Evolutionary conservation across 2,329 filamentous ascomycete species (phyloP).

Genomic region (Pseudomassariella vexata): DNA sequence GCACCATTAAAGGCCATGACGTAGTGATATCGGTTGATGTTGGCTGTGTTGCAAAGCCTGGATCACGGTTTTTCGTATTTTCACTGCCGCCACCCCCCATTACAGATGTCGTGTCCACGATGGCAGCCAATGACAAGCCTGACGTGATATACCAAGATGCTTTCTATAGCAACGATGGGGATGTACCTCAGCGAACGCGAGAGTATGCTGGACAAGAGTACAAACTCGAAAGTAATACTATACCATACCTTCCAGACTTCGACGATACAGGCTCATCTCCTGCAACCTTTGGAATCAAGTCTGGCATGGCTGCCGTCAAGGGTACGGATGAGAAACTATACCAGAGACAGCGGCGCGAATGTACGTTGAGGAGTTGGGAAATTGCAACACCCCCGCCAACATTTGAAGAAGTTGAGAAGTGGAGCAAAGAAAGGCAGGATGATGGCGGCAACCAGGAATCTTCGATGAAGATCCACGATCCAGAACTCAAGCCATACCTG

Average conservation of each 20-base stretch:
- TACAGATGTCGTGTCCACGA: conserved; percentile 45
- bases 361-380: conserved; percentile 69
- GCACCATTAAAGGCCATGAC: conserved; percentile 8
- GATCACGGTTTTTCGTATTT: conserved; percentile 24
- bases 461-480: conserved; percentile 14
- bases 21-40: conserved; percentile 12
- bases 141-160: conserved; percentile 77
- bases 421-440: conserved; percentile 47
- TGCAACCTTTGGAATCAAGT: conserved; percentile 49
- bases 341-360: conserved; percentile 47
- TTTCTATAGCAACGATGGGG: conserved; percentile 76
- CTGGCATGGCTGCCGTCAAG: conserved; percentile 41
- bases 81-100: conserved; percentile 25
- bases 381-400: conserved; percentile 66
- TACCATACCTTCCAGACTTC: conserved; percentile 78
- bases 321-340: conserved; percentile 43
- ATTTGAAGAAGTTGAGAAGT: conserved; percentile 61
- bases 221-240: conserved; percentile 64
- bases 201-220: conserved; percentile 90
- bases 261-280: conserved; percentile 54
- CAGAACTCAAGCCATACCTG: conserved; percentile 34
- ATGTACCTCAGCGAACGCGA: conserved; percentile 69
- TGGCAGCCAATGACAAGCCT: conserved; percentile 53
- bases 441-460: conserved; percentile 10
- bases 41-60: conserved; percentile 17